Evolutionary conservation across 2,329 filamentous ascomycete genomes (phyloP).

Genomic region (Erysiphe pulchra): DNA sequence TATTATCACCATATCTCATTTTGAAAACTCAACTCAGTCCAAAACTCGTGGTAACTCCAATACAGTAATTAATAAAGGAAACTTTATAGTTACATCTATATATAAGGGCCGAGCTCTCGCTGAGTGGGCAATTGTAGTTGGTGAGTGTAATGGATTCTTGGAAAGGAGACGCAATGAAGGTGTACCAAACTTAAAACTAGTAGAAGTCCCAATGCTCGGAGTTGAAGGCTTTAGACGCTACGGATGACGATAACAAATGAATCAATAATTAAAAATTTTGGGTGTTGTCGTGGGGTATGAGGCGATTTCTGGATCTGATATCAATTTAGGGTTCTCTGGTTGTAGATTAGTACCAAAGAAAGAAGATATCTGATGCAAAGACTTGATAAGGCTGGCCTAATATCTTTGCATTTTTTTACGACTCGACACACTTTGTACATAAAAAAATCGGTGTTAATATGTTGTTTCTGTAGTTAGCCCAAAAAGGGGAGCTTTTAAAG

Average conservation of each 20-base stretch:
- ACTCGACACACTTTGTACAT: too few species aligned
- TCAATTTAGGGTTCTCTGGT: too few species aligned
- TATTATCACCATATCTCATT: background rate
- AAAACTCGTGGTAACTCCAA: background rate
- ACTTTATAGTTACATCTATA: conserved; percentile 15
- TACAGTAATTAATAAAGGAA: background rate
- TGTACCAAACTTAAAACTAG: conserved; percentile 34
- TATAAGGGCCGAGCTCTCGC: conserved; percentile 51
- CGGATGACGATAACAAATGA: background rate
- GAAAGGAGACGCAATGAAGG: conserved; percentile 53
- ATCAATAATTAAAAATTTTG: too few species aligned
- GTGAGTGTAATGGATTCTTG: conserved; percentile 60
- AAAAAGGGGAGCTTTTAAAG: too few species aligned
- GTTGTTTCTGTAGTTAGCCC: too few species aligned
- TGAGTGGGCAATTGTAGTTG: conserved; percentile 51
- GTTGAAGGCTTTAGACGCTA: conserved; percentile 28
- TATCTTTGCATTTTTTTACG: too few species aligned
- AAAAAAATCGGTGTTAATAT: too few species aligned
- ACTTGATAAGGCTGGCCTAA: too few species aligned
- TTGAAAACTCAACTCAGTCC: background rate
- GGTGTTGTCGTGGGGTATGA: too few species aligned
- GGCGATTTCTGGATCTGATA: too few species aligned
- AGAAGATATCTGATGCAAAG: too few species aligned
- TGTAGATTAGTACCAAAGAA: too few species aligned
- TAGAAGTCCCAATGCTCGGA: conserved; percentile 41